Conservation (phyloP, 352 stramenopile species). For the Phytophthora citricola region DNA sequence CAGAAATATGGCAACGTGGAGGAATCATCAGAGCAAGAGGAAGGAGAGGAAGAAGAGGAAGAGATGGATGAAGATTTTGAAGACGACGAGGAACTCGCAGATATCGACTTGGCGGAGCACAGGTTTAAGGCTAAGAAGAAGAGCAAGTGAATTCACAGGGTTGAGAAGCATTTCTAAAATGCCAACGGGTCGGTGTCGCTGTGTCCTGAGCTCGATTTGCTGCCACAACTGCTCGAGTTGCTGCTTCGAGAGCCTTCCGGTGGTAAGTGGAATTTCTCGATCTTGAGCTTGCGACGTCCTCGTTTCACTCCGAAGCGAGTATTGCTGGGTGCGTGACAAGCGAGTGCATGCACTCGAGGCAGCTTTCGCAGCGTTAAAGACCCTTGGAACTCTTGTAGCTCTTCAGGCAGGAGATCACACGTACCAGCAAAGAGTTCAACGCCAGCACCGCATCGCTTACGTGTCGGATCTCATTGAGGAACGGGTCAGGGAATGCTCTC, state of each 20-base stretch:
- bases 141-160: slow-evolving; percentile 1
- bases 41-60: slow-evolving; percentile 19
- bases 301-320: slow-evolving; percentile 71
- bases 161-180: slow-evolving; percentile 17
- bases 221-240: slow-evolving; percentile 19
- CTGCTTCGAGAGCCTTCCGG: slow-evolving; percentile 66
- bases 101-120: slow-evolving; percentile 42
- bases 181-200: slow-evolving; percentile 27
- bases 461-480: slow-evolving; percentile 59
- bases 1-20: slow-evolving; percentile 55
- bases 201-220: slow-evolving; percentile 4
- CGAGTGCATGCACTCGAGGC: slow-evolving; percentile 61
- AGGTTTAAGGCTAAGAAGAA: slow-evolving; percentile 44
- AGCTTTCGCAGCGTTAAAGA: slow-evolving; percentile 67
- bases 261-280: slow-evolving; percentile 81
- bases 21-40: slow-evolving; percentile 14
- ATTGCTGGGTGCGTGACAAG: slow-evolving; percentile 59
- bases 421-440: slow-evolving; percentile 60
- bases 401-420: slow-evolving; percentile 58
- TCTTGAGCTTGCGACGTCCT: slow-evolving; percentile 73
- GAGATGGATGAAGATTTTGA: slow-evolving; percentile 19
- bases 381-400: slow-evolving; percentile 69
- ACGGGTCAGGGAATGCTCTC: slow-evolving; percentile 33
- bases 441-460: slow-evolving; percentile 67
- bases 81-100: slow-evolving; percentile 12